Evolutionary conservation across 495 filamentous ascomycete genomes (phyloP), one percentile per base, ranked within the genome.

Genomic region (Penicillium arizonense): DNA sequence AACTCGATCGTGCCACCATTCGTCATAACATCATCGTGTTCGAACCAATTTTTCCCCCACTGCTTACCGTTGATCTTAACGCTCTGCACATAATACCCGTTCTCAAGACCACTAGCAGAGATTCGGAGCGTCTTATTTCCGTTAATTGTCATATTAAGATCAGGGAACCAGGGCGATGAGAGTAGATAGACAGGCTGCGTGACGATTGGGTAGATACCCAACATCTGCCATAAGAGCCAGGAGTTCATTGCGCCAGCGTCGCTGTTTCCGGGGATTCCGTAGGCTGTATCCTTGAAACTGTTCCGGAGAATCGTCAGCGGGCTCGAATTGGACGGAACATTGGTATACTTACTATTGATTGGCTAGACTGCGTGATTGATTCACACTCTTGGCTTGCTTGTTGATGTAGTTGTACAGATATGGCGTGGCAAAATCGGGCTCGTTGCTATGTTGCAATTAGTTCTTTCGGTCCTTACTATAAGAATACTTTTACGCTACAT

Each of bases 211-310:
- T 86, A 88, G 13, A 88, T 76, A 0, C 85, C 85, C n/a, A 88
- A 71, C 73, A 87, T 84, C 47, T 82, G 82, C 85, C 83, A 88
- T 20, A 88, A 58, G 12, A 87, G 69, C 81, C 82, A 88, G 12
- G 76, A 78, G 62, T 88, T 82, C 83, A 88, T 87, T 8, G 86
- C 84, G 14, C 84, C 85, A 1, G 85, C 85, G 55, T 88, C 84
- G 41, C 76, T 82, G 64, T 88, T 88, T 0, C 86, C 85, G 2
- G 85, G 86, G 1, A 88, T 66, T 1, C 86, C 85, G 28, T 67
- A 68, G 2, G 67, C 58, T 6, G 76, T 72, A 41, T 71, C 68
- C 23, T 69, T 60, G 57, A 70, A 71, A 40, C 64, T 73, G 23
- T 28, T 23, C 2, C 8, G 1, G 11, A 16, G 28, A 49, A 23